A percentile compares a stretch with the other conserved stretches of the same genome.
phyloP scores from a whole-genome alignment of 1,139 yeast species.

The Blastobotrys indianensis region DNA sequence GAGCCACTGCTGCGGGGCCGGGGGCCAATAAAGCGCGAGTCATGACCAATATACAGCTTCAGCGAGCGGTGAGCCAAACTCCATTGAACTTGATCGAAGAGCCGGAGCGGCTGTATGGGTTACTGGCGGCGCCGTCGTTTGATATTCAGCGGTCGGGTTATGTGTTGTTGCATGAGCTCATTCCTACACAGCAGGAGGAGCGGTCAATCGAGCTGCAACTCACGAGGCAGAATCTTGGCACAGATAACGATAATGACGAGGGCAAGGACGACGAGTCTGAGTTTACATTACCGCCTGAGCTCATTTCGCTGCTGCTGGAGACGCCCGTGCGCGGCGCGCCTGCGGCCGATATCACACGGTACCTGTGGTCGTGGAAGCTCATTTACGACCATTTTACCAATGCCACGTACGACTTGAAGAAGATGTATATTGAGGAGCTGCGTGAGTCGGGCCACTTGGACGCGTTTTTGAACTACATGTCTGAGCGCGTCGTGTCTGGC shows the following conservation, averaged over 20 bases:
- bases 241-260: slow-evolving; percentile 22
- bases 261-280: slow-evolving; percentile 14
- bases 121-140: slow-evolving; percentile 24
- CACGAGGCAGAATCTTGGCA: slow-evolving; percentile 32
- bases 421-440: slow-evolving; percentile 54
- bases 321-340: slow-evolving; percentile 21
- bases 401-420: slow-evolving; percentile 57
- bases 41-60: slow-evolving; percentile 16
- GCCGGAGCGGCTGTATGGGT: slow-evolving; percentile 32
- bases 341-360: slow-evolving; percentile 29
- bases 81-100: slow-evolving; percentile 24
- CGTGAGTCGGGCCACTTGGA: slow-evolving; percentile 44
- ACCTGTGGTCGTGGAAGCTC: slow-evolving; percentile 67
- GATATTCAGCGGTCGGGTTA: slow-evolving; percentile 41
- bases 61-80: slow-evolving; percentile 16
- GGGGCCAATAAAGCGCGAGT: slow-evolving; percentile 13
- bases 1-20: slow-evolving; percentile 1
- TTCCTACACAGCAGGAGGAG: slow-evolving; percentile 39
- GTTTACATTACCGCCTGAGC: slow-evolving; percentile 26
- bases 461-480: slow-evolving; percentile 27
- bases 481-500: slow-evolving; percentile 15
- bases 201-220: slow-evolving; percentile 29
- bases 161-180: slow-evolving; percentile 35
- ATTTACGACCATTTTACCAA: slow-evolving; percentile 59
- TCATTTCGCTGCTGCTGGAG: slow-evolving; percentile 28